These are phyloP conservation scores for Wickerhamomyces sydowiorum DNA, from an alignment of 805 yeast species.

Conservation along the genomic window DNA sequence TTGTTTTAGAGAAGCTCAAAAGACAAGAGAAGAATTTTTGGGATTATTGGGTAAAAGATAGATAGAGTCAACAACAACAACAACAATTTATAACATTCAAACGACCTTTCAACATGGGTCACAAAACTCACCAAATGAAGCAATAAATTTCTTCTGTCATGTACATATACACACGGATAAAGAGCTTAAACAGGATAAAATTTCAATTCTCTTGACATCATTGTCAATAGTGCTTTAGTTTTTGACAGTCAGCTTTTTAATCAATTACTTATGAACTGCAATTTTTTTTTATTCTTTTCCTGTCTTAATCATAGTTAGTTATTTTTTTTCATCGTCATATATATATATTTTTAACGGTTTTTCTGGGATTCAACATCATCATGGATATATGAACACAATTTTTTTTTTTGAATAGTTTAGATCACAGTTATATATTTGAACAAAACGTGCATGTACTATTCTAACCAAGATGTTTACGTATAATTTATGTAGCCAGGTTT, in stretches of 20 bases:
- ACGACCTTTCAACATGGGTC: not conserved
- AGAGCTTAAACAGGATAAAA: too few relatives aligned
- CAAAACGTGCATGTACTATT: too few relatives aligned
- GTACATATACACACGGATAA: too few relatives aligned
- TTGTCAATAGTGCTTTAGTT: too few relatives aligned
- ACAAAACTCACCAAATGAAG: too few relatives aligned
- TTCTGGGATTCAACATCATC: constrained; percentile 4
- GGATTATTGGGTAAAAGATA: constrained; percentile 64
- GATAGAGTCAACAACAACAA: not conserved
- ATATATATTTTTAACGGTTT: not conserved
- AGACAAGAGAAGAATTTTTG: constrained; percentile 94
- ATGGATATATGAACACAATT: too few relatives aligned
- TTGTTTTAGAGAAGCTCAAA: constrained; percentile 87
- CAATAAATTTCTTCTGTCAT: too few relatives aligned
- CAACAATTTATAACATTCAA: not conserved
- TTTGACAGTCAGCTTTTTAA: too few relatives aligned
- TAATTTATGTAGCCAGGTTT: too few relatives aligned
- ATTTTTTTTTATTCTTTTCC: not conserved
- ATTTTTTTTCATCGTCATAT: not conserved
- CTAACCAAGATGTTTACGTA: too few relatives aligned
- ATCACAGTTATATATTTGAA: too few relatives aligned
- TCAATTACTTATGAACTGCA: not conserved
- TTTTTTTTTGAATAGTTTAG: too few relatives aligned
- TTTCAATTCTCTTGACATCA: not conserved
- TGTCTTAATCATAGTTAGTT: not conserved